Evolutionary conservation across 768 basidiomycete genomes (phyloP), one percentile per base, ranked within the genome.

Genomic region (Serendipita vermifera): DNA sequence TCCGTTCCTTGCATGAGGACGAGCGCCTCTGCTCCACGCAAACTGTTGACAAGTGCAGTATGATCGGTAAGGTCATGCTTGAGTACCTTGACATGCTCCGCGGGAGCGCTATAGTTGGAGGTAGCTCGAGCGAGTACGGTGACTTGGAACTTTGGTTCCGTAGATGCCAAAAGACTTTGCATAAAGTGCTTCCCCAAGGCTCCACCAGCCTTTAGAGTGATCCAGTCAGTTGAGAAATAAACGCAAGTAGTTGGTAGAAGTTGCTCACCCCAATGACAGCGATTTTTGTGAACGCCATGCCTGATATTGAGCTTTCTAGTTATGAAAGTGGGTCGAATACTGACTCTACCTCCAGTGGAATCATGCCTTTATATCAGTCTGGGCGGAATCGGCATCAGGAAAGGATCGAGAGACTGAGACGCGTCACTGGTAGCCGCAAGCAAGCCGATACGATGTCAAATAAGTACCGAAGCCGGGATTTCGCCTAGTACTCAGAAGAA

Each of bases 261-360:
- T n/a, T n/a, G n/a, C n/a, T n/a, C n/a, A 51, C 46, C 46, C 46
- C 46, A 29, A 51, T 29, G 46, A 51, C 46, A 29, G 31, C 46
- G 31, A 51, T 26, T 15, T 51, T 51, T 29, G 24, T 13, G 46
- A 26, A 51, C n/a, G 46, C 46, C 46, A 51, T 51, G n/a, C n/a
- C n/a, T n/a, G n/a, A n/a, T n/a, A n/a, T n/a, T n/a, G n/a, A n/a
- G n/a, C n/a, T n/a, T n/a, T n/a, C n/a, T n/a, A n/a, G n/a, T n/a
- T n/a, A n/a, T n/a, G n/a, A n/a, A n/a, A n/a, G n/a, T n/a, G n/a
- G n/a, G n/a, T n/a, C n/a, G n/a, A n/a, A n/a, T n/a, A n/a, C n/a
- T n/a, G n/a, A n/a, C n/a, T n/a, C n/a, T n/a, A n/a, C n/a, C n/a
- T n/a, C n/a, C n/a, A n/a, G n/a, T n/a, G n/a, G n/a, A n/a, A n/a